Evolutionary conservation across 306 rosid species (phyloP), one percentile per base, ranked within the genome.

Genomic region (Sesbania bispinosa): DNA sequence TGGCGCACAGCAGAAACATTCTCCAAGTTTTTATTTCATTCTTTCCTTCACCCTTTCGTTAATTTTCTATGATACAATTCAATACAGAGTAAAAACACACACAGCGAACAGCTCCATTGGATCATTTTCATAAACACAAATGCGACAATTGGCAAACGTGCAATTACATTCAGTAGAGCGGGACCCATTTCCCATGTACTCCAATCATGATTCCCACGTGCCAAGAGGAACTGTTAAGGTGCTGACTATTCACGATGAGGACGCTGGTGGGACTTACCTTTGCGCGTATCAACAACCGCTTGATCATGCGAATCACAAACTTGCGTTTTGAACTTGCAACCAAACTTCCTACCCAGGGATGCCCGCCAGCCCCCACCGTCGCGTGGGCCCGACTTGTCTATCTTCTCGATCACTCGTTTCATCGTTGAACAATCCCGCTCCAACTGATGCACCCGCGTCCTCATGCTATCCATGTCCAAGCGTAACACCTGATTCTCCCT

Each of bases 401-500:
- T 77, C 63, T 88, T 81, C 47, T 83, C 85, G 41, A 92, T 88
- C 38, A 88, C 95, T 52, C 57, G 85, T 66, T 86, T 89, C 95
- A 92, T 92, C 1, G 87, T 83, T 2, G 98, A 92, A 19, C 98
- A 92, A 48, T 92, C 98, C 4, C 98, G 87, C 73, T 92, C 98
- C 43, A 92, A 86, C 55, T 89, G 92, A 63, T 86, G 89, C 57
- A 92, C 98, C 70, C 98, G 98, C 85, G 96, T 89, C 92, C 94
- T 86, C 98, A 89, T 92, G 87, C 96, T 89, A 82, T 92, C 98
- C 95, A 92, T 92, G 64, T 88, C 98, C 61, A 92, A 29, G 26
- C 90, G 98, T 53, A 92, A 83, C 89, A 92, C 96, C 80, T 92
- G 98, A 86, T 89, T 92, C 80, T 92, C 92, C 72, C 96, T 86